Conservation (phyloP, 176 grass and related monocot genomes). For the Dendrocalamus sinicus region DNA sequence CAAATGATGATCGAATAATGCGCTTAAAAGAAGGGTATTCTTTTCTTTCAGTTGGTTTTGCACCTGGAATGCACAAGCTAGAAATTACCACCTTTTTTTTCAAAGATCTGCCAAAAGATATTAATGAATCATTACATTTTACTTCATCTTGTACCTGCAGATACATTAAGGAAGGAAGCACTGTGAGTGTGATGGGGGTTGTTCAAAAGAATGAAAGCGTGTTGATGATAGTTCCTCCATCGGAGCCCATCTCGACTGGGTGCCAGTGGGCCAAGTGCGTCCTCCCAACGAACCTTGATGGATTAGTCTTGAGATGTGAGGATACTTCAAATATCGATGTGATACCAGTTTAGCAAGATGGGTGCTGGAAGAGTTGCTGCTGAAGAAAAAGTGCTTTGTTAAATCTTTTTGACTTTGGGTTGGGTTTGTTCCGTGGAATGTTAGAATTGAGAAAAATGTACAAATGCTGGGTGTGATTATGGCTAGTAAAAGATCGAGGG, state of each 20-base stretch:
- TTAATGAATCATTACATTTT: conserved; percentile 1
- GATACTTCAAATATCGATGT: conserved; percentile 92
- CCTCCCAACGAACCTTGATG: conserved; percentile 73
- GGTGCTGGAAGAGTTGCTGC: conserved; percentile 25
- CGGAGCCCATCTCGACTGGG: conserved; percentile 77
- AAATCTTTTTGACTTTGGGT: conserved; percentile 59
- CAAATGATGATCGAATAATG: conserved; percentile 80
- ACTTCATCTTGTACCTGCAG: conserved; percentile 48
- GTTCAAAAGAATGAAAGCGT: conserved; percentile 91
- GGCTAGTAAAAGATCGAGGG: conserved; percentile 53
- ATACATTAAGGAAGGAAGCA: conserved; percentile 98
- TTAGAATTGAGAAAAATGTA: conserved; percentile 64
- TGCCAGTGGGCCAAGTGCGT: conserved; percentile 83
- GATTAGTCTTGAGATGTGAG: conserved; percentile 86
- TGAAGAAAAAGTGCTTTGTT: conserved; percentile 44
- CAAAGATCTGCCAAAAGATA: not conserved
- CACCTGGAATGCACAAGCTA: conserved; percentile 25
- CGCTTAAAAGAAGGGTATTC: conserved; percentile 98
- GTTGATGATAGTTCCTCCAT: conserved; percentile 84
- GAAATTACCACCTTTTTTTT: not conserved
- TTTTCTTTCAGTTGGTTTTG: conserved; percentile 26
- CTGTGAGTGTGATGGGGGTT: conserved; percentile 97
- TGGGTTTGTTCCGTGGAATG: conserved; percentile 51
- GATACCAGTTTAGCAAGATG: conserved; percentile 68
- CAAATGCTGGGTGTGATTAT: conserved; percentile 78